Evolutionary conservation across 768 basidiomycete species (phyloP).

Genomic region (Xanthoconium purpureum): DNA sequence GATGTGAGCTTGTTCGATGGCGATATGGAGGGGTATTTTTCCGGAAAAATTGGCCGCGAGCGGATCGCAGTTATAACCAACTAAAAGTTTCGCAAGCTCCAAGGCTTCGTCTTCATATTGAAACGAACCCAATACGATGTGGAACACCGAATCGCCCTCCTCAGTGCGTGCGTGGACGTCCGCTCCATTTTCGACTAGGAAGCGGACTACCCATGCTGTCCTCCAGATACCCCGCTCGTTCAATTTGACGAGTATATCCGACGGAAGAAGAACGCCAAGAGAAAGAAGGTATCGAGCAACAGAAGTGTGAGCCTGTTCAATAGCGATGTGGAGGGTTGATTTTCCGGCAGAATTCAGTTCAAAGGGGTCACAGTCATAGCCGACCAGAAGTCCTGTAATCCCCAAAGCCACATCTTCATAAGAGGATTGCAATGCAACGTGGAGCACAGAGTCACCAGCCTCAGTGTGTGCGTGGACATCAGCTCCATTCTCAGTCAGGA

Average conservation of each 20-base stretch:
- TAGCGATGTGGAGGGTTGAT: background rate
- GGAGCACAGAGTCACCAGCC: background rate
- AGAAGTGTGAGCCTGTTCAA: too few relatives aligned
- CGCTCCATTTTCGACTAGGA: background rate
- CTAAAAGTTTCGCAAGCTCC: background rate
- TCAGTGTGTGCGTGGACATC: background rate
- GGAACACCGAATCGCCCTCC: background rate
- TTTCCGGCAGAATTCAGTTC: background rate
- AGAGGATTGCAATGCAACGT: background rate
- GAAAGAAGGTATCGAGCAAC: background rate
- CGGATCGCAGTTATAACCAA: background rate
- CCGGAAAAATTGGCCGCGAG: background rate
- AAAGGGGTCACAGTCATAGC: background rate
- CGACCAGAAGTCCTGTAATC: background rate
- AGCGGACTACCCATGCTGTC: background rate
- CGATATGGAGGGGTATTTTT: background rate
- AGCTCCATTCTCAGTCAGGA: background rate
- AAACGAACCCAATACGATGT: background rate
- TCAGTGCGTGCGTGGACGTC: background rate
- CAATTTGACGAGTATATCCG: background rate
- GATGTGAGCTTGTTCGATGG: background rate
- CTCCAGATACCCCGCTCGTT: background rate
- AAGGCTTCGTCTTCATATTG: background rate
- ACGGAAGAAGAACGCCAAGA: background rate
- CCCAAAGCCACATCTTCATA: background rate